Conservation (phyloP, 768 basidiomycete species). For the Cubamyces lactineus region DNA sequence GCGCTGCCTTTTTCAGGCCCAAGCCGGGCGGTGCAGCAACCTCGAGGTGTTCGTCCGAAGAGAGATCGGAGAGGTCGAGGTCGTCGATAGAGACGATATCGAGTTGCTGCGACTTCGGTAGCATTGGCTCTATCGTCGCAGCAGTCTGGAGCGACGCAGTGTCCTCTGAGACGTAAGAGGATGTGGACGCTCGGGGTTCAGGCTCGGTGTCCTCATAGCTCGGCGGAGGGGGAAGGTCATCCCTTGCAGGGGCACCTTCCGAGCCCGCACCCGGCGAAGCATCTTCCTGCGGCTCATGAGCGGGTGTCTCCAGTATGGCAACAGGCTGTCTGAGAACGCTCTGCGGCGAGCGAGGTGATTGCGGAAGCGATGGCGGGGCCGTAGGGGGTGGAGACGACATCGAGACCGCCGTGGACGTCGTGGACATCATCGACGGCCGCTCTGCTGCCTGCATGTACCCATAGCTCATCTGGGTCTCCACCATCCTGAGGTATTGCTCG, state of each 20-base stretch:
- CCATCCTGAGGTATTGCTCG: conserved; percentile 66
- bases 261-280: conserved; percentile 4
- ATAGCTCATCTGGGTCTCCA: conserved; percentile 40
- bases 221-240: conserved; percentile 14
- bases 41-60: conserved; percentile 54
- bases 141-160: conserved; percentile 13
- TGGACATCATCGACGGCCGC: conserved; percentile 15
- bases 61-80: conserved; percentile 77
- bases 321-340: conserved; percentile 15
- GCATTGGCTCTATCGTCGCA: conserved; percentile 2
- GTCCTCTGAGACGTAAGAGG: conserved; percentile 17
- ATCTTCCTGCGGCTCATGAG: conserved; percentile 18
- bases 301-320: conserved; percentile 11
- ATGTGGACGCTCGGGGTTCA: conserved; percentile 19
- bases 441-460: neutral
- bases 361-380: conserved; percentile 14
- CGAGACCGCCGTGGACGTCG: conserved; percentile 11
- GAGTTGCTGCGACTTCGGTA: conserved; percentile 43
- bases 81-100: conserved; percentile 82
- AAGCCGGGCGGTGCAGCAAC: conserved; percentile 44
- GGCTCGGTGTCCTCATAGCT: conserved; percentile 12
- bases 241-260: neutral
- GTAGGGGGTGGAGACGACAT: conserved; percentile 11
- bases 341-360: conserved; percentile 21
- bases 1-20: conserved; percentile 56